These are phyloP conservation scores for Teunomyces barrocoloradensis DNA, from an alignment of 805 yeast species.

Conservation along the genomic window DNA sequence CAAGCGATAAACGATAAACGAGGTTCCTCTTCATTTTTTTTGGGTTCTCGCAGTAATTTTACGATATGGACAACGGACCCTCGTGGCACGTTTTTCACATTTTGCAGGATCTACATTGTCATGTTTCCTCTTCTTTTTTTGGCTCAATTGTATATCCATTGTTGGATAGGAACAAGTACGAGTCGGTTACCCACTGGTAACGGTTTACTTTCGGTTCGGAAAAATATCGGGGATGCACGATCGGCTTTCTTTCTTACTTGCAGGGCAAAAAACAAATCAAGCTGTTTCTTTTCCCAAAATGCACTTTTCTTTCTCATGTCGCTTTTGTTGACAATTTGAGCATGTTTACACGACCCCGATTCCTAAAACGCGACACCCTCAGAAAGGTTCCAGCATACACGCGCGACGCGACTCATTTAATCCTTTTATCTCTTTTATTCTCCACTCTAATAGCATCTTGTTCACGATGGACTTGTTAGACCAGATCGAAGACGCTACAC, in stretches of 20 bases:
- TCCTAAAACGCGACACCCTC: neutral
- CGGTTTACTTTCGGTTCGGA: too few species aligned
- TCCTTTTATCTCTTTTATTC: neutral
- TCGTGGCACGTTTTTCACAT: too few species aligned
- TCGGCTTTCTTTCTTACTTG: too few species aligned
- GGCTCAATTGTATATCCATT: too few species aligned
- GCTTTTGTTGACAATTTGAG: neutral
- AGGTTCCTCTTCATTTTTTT: neutral
- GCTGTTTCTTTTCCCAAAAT: neutral
- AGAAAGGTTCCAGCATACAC: neutral
- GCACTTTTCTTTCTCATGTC: neutral
- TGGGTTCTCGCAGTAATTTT: neutral
- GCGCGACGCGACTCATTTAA: neutral
- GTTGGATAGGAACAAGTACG: too few species aligned
- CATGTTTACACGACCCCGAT: neutral
- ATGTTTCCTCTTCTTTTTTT: too few species aligned
- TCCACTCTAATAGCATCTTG: neutral
- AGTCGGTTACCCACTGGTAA: too few species aligned
- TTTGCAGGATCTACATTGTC: too few species aligned
- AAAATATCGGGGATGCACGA: too few species aligned
- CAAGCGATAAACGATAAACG: neutral
- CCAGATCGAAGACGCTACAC: slow-evolving; percentile 9
- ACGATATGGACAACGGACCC: neutral
- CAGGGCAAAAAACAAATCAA: too few species aligned
- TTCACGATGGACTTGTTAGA: slow-evolving; percentile 12